Evolutionary conservation across 2,329 filamentous ascomycete species (phyloP).

Genomic region (Trichoderma semiorbis): DNA sequence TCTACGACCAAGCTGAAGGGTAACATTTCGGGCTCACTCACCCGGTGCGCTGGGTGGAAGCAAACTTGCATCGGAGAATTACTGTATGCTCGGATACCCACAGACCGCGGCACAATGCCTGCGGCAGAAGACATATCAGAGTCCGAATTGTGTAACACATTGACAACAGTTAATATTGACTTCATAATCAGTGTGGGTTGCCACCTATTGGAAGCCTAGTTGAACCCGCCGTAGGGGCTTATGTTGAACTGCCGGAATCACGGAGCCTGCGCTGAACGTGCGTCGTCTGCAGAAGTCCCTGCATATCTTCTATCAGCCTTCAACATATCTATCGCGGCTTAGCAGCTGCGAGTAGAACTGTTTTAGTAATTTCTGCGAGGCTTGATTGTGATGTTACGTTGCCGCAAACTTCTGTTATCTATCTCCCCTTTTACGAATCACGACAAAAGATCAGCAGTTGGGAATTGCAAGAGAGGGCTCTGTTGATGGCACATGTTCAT

Average conservation of each 20-base stretch:
- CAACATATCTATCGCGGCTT: background rate
- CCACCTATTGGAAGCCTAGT: background rate
- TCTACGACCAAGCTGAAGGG: background rate
- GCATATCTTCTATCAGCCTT: background rate
- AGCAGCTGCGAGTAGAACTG: background rate
- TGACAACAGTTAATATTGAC: background rate
- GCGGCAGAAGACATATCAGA: constrained; percentile 5
- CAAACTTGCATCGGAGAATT: constrained; percentile 20
- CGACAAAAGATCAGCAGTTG: background rate
- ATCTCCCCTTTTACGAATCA: background rate
- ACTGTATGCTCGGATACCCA: background rate
- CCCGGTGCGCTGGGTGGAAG: background rate
- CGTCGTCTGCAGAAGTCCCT: background rate
- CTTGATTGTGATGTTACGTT: background rate
- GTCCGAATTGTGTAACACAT: background rate
- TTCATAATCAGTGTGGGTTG: background rate
- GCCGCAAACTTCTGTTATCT: background rate
- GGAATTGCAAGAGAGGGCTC: background rate
- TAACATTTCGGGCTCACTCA: background rate
- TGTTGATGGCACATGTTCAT: background rate
- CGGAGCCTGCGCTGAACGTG: background rate
- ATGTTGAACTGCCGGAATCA: background rate
- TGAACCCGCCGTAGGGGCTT: too few relatives aligned
- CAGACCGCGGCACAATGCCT: background rate
- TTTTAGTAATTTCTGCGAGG: background rate